A percentile compares a stretch with the other conserved stretches of the same genome.
Evolutionary conservation across 768 basidiomycete species (phyloP).

Genomic region (Sarcodon sp.): DNA sequence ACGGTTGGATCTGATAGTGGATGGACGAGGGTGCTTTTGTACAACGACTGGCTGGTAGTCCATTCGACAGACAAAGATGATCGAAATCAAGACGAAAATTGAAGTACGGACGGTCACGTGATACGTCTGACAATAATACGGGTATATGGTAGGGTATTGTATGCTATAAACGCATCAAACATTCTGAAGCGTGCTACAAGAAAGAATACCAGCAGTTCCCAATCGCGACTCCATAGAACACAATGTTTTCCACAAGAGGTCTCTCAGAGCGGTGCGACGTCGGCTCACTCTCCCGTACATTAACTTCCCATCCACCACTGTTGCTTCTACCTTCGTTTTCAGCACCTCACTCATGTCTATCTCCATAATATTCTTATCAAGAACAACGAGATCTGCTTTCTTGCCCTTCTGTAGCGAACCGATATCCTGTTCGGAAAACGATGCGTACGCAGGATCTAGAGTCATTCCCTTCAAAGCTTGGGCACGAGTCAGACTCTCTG

Average conservation of each 20-base stretch:
- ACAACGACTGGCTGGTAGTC: conserved; percentile 74
- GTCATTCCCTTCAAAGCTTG: conserved; percentile 91
- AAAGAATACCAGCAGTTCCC: too few species aligned
- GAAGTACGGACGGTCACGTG: conserved; percentile 5
- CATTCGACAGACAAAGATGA: conserved; percentile 26
- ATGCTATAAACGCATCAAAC: too few species aligned
- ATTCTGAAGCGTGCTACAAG: too few species aligned
- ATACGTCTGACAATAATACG: too few species aligned
- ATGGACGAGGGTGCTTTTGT: conserved; percentile 41
- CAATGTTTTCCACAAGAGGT: neutral
- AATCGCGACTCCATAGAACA: neutral
- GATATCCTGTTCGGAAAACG: conserved; percentile 56
- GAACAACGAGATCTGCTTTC: conserved; percentile 78
- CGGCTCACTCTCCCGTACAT: conserved; percentile 38
- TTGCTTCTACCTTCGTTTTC: conserved; percentile 51
- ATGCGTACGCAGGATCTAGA: conserved; percentile 77
- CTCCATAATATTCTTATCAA: conserved; percentile 72
- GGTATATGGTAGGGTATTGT: neutral
- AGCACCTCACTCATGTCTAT: conserved; percentile 51
- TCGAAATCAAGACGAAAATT: neutral
- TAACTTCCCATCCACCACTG: conserved; percentile 62
- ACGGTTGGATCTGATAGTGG: conserved; percentile 44
- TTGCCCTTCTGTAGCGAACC: conserved; percentile 72
- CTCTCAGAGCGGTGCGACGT: neutral
- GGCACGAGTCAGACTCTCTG: conserved; percentile 61